A percentile compares a stretch with the other conserved stretches of the same genome.
phyloP scores from a whole-genome alignment of 139 green algal species.

The Diplosphaera chodatii region DNA sequence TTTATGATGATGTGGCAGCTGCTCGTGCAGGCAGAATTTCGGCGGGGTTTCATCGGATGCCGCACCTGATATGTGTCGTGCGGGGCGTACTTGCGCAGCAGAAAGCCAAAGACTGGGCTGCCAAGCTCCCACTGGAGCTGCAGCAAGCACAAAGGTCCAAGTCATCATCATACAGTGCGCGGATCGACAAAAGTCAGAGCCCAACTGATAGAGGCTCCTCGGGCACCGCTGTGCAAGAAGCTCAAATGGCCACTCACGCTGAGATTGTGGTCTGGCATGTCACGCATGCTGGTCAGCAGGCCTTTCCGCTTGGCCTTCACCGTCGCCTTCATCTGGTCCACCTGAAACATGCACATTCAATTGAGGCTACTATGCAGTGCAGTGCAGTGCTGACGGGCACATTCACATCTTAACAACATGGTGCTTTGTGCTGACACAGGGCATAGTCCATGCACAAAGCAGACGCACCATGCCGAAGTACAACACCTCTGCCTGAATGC shows the following conservation, averaged over 20 bases:
- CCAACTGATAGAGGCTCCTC: background rate
- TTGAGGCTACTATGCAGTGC: too few species aligned
- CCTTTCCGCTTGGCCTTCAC: slow-evolving; percentile 42
- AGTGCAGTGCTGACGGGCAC: too few species aligned
- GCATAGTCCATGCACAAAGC: too few species aligned
- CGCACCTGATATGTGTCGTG: slow-evolving; percentile 67
- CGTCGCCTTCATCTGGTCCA: slow-evolving; percentile 21
- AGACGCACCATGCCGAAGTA: slow-evolving; percentile 8
- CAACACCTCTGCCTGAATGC: background rate
- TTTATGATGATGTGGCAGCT: too few species aligned
- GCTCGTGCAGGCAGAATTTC: too few species aligned
- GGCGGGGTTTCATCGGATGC: too few species aligned
- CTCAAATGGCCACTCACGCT: slow-evolving; percentile 27
- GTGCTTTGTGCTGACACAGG: too few species aligned
- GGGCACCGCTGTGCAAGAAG: background rate
- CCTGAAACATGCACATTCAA: background rate
- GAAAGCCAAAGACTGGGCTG: slow-evolving; percentile 56
- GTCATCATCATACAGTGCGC: too few species aligned
- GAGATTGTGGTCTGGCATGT: slow-evolving; percentile 62
- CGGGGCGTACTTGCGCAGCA: slow-evolving; percentile 66
- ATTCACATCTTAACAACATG: too few species aligned
- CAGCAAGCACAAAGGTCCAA: background rate
- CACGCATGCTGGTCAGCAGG: slow-evolving; percentile 28
- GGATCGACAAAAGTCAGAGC: too few species aligned
- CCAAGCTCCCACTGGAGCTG: slow-evolving; percentile 70